A percentile compares a stretch with the other conserved stretches of the same genome.
Evolutionary conservation across 306 rosid genomes (phyloP).

Genomic region (Canavalia gladiata): DNA sequence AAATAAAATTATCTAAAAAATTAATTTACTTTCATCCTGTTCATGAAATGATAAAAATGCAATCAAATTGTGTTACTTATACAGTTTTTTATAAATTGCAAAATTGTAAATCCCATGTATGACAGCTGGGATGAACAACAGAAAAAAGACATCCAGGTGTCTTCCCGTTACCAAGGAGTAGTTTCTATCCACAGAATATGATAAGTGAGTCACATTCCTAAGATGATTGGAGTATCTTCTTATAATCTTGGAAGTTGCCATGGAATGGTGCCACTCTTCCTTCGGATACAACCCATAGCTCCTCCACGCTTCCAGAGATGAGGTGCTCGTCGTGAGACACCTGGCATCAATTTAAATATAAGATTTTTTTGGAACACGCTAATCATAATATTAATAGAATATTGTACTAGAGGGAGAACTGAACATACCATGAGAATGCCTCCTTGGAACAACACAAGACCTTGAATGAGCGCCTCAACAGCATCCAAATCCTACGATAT

Average conservation of each 20-base stretch:
- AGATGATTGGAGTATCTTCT: conserved; percentile 80
- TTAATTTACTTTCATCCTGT: neutral
- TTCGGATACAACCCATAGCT: conserved; percentile 93
- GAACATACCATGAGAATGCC: conserved; percentile 95
- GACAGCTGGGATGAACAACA: conserved; percentile 34
- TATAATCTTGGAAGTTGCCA: conserved; percentile 89
- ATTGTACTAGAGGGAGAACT: neutral
- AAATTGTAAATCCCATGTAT: conserved; percentile 37
- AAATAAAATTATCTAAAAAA: neutral
- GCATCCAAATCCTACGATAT: conserved; percentile 95
- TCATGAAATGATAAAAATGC: conserved; percentile 3
- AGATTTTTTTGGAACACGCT: conserved; percentile 2
- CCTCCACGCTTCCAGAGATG: conserved; percentile 98
- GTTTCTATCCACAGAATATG: conserved; percentile 5
- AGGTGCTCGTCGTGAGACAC: conserved; percentile 99
- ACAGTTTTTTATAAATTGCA: conserved; percentile 27
- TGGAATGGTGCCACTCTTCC: conserved; percentile 86
- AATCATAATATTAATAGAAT: conserved; percentile 28
- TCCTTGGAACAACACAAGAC: conserved; percentile 97
- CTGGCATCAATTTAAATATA: conserved; percentile 54
- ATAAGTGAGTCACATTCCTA: conserved; percentile 41
- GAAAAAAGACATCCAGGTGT: conserved; percentile 19
- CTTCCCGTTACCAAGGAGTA: conserved; percentile 14
- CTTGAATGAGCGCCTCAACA: conserved; percentile 99
- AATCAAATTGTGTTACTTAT: conserved; percentile 15